A percentile compares a stretch with the other conserved stretches of the same genome.
These are phyloP conservation scores for Nymphaea thermarum DNA, from an alignment of 164 flowering plant species.

Conservation along the genomic window DNA sequence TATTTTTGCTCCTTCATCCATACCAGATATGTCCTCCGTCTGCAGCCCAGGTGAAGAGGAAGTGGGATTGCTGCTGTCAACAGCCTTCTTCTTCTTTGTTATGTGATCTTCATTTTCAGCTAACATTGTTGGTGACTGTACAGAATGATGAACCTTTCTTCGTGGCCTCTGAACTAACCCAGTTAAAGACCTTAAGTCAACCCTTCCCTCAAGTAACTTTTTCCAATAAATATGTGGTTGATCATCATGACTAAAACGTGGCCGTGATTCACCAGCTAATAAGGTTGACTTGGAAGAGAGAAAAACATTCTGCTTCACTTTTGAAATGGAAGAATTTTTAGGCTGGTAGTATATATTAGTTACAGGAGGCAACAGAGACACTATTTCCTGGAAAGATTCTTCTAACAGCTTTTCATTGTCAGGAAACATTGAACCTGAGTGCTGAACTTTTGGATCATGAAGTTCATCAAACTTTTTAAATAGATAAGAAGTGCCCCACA, in stretches of 20 bases:
- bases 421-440: constrained; percentile 8
- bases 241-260: constrained; percentile 22
- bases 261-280: constrained; percentile 44
- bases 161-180: neutral
- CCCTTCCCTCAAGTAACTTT: constrained; percentile 44
- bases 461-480: constrained; percentile 48
- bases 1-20: neutral
- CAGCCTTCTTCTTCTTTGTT: neutral
- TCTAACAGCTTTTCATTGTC: constrained; percentile 21
- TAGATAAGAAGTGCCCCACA: constrained; percentile 65
- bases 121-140: neutral
- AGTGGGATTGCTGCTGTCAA: neutral
- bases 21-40: neutral
- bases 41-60: neutral
- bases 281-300: constrained; percentile 17
- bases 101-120: neutral
- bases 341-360: constrained; percentile 8
- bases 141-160: neutral
- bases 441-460: constrained; percentile 19
- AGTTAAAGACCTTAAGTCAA: neutral
- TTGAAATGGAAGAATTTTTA: constrained; percentile 21
- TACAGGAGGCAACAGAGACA: constrained; percentile 16
- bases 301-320: constrained; percentile 33
- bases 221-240: constrained; percentile 59
- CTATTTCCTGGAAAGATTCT: constrained; percentile 40